Evolutionary conservation across 495 filamentous ascomycete genomes (phyloP).

Genomic region (Zalerion maritima): DNA sequence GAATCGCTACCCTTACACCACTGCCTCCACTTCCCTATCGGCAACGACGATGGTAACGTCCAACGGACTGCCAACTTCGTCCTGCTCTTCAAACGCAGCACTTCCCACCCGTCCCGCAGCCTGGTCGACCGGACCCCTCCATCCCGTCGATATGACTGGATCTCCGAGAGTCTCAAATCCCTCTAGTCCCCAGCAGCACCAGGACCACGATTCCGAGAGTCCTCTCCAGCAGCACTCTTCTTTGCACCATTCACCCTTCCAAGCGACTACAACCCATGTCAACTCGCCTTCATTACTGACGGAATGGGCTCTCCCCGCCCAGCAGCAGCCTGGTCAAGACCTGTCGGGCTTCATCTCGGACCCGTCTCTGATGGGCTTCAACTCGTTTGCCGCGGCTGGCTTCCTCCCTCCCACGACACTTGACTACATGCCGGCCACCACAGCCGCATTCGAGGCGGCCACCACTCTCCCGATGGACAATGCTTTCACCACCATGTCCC

Average conservation of each 20-base stretch:
- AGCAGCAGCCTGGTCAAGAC: constrained; percentile 33
- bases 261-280: constrained; percentile 23
- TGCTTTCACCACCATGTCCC: constrained; percentile 44
- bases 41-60: too few species aligned
- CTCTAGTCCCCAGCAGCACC: constrained; percentile 30
- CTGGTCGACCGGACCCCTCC: constrained; percentile 24
- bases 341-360: constrained; percentile 39
- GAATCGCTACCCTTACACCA: constrained; percentile 36
- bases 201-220: too few species aligned
- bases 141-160: constrained; percentile 22
- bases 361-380: constrained; percentile 31
- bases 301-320: constrained; percentile 39
- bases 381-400: constrained; percentile 29
- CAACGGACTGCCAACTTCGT: constrained; percentile 22
- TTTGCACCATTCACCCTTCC: constrained; percentile 34
- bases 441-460: constrained; percentile 47
- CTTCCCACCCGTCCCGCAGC: constrained; percentile 27
- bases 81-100: constrained; percentile 26
- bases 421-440: constrained; percentile 54
- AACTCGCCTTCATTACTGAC: constrained; percentile 27
- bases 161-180: constrained; percentile 25
- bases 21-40: constrained; percentile 27
- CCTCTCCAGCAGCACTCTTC: too few species aligned
- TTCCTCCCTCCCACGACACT: constrained; percentile 43
- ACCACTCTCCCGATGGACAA: constrained; percentile 52